A percentile compares a stretch with the other conserved stretches of the same genome.
These are phyloP conservation scores for Glycine tomentella DNA, from an alignment of 306 rosid species.

Conservation along the genomic window DNA sequence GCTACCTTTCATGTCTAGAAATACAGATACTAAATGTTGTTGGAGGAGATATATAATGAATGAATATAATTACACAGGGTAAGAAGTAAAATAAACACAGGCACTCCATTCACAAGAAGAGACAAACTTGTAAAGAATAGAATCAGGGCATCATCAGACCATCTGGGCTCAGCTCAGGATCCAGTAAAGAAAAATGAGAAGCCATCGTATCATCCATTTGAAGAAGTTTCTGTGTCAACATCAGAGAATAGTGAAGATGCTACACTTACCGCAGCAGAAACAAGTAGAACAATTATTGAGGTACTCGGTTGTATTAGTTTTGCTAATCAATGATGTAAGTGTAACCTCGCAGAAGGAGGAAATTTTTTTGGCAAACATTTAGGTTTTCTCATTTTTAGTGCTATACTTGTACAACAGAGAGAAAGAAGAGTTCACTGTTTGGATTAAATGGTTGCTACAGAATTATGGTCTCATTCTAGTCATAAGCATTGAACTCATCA, in stretches of 20 bases:
- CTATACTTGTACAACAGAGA: conserved; percentile 12
- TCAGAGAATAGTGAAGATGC: conserved; percentile 64
- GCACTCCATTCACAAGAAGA: conserved; percentile 58
- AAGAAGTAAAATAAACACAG: conserved; percentile 51
- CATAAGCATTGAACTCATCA: conserved; percentile 4
- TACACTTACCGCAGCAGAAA: conserved; percentile 79
- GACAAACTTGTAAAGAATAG: conserved; percentile 59
- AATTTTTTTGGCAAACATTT: conserved; percentile 28
- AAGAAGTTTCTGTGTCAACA: conserved; percentile 65
- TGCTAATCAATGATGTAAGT: conserved; percentile 30
- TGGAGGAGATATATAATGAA: conserved; percentile 16
- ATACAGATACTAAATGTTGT: not conserved
- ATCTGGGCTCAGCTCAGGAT: conserved; percentile 72
- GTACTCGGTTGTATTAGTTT: conserved; percentile 53
- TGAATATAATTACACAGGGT: conserved; percentile 58
- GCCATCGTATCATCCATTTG: conserved; percentile 89
- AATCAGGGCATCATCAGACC: conserved; percentile 70
- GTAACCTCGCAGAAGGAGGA: conserved; percentile 5
- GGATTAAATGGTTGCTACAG: conserved; percentile 33
- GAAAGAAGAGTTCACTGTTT: conserved; percentile 6
- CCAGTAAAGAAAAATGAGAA: conserved; percentile 70
- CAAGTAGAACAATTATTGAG: conserved; percentile 89
- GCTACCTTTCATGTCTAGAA: conserved; percentile 30
- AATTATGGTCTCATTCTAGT: not conserved
- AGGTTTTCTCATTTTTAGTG: conserved; percentile 34